Evolutionary conservation across 1,284 basidiomycete species (phyloP).

Genomic region (Porphyrellus sp.): DNA sequence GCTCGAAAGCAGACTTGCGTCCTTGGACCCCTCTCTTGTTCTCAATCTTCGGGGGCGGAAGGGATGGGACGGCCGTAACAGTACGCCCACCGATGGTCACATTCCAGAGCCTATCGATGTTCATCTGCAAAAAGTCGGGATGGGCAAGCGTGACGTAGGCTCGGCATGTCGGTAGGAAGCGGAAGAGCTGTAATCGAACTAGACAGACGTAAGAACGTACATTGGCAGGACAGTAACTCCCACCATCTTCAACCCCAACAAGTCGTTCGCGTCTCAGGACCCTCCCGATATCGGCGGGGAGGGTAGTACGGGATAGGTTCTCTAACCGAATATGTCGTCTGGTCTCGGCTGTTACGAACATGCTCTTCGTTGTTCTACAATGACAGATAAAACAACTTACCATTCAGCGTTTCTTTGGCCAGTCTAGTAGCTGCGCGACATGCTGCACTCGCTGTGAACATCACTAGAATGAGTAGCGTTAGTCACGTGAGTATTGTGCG

Average conservation of each 20-base stretch:
- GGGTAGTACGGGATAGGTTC: conserved; percentile 50
- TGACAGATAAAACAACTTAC: conserved; percentile 18
- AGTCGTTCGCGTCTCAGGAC: conserved; percentile 45
- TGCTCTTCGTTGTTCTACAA: conserved; percentile 8
- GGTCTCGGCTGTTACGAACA: conserved; percentile 20
- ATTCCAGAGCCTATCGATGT: conserved; percentile 42
- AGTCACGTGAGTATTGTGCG: conserved; percentile 30
- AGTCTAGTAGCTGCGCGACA: conserved; percentile 15
- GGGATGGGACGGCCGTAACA: conserved; percentile 20
- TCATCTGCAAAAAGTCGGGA: conserved; percentile 43
- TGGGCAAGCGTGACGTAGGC: conserved; percentile 54
- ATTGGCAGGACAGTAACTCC: conserved; percentile 11
- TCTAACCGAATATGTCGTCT: conserved; percentile 43
- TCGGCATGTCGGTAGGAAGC: conserved; percentile 54
- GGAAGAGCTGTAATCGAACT: conserved; percentile 61
- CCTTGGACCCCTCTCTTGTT: conserved; percentile 45
- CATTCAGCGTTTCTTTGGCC: conserved; percentile 8
- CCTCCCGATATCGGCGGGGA: conserved; percentile 55
- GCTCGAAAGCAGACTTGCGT: conserved; percentile 39
- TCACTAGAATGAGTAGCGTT: background rate
- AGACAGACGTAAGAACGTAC: conserved; percentile 10
- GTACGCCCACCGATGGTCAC: conserved; percentile 42
- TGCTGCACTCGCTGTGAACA: conserved; percentile 21
- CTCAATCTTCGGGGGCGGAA: conserved; percentile 18
- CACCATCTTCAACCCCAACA: conserved; percentile 55